Conservation (phyloP, 2,329 filamentous ascomycete species). For the Claviceps maximensis region DNA sequence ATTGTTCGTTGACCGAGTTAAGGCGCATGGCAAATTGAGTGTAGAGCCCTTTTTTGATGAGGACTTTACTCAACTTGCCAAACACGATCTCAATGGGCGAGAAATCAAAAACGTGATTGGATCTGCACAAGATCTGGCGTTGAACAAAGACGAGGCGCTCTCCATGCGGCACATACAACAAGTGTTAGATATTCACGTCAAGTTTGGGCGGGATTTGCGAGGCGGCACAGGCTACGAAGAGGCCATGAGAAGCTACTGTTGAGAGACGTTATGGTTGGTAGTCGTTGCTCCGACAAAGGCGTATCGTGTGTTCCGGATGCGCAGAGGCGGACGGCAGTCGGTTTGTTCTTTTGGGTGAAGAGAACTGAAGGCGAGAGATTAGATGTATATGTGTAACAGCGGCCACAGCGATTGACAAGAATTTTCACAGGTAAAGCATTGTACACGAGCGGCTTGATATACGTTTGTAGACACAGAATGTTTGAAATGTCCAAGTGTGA, state of each 20-base stretch:
- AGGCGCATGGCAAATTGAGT: conserved; percentile 47
- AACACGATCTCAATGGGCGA: conserved; percentile 47
- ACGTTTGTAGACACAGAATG: no score
- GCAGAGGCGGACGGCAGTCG: no score
- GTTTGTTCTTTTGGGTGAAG: no score
- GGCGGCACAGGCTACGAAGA: conserved; percentile 70
- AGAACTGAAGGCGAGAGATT: no score
- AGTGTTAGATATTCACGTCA: conserved; percentile 72
- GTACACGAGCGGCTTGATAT: no score
- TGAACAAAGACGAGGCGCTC: conserved; percentile 58
- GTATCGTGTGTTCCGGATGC: no score
- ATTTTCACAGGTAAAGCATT: no score
- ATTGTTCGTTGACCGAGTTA: conserved; percentile 66
- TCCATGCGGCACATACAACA: conserved; percentile 69
- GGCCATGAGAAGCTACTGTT: conserved; percentile 71
- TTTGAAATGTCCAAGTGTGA: no score
- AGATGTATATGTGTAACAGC: no score
- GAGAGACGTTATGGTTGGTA: conserved; percentile 4
- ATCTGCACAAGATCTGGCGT: conserved; percentile 69
- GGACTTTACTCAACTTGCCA: conserved; percentile 53
- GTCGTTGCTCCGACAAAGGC: not conserved
- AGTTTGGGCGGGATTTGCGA: conserved; percentile 71
- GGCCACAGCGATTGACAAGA: no score
- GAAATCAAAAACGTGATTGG: conserved; percentile 84
- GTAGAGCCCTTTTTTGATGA: conserved; percentile 49